These are phyloP conservation scores for Fusarium goolgardi DNA, from an alignment of 2,329 filamentous ascomycete species.

Conservation along the genomic window DNA sequence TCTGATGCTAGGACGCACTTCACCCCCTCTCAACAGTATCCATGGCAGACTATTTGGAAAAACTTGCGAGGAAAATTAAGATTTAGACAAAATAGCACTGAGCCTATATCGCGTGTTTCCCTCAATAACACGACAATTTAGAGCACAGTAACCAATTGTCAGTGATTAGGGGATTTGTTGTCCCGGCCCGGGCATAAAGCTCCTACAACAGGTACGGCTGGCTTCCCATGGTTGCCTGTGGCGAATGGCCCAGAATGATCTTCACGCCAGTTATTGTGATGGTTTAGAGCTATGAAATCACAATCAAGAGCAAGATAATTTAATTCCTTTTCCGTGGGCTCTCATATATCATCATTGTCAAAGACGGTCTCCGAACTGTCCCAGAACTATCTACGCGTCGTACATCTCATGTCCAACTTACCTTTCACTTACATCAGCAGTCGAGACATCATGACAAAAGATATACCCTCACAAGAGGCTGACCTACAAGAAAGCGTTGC, in stretches of 20 bases:
- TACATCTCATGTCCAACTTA: not conserved
- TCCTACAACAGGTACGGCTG: slow-evolving; percentile 6
- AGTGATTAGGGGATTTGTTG: not conserved
- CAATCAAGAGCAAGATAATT: not conserved
- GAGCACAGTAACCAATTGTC: not conserved
- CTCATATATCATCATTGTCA: not conserved
- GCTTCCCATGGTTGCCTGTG: slow-evolving; percentile 14
- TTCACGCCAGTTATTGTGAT: not conserved
- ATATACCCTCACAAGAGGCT: not conserved
- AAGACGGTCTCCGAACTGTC: not conserved
- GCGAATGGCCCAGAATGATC: slow-evolving; percentile 26
- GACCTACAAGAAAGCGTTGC: not conserved
- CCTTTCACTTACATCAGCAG: slow-evolving; percentile 3
- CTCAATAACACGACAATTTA: not conserved
- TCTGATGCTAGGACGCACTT: not conserved
- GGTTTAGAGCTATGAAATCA: slow-evolving; percentile 11
- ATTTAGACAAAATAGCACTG: too few relatives aligned
- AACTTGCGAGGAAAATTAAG: not conserved
- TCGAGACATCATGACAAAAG: slow-evolving; percentile 20
- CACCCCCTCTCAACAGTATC: not conserved
- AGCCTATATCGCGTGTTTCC: not conserved
- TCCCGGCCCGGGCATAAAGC: slow-evolving; percentile 6
- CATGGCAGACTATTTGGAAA: not conserved
- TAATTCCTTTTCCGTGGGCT: not conserved
- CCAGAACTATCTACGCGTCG: not conserved